phyloP scores from a whole-genome alignment of 2,329 filamentous ascomycete species.

The Juglanconis juglandina region DNA sequence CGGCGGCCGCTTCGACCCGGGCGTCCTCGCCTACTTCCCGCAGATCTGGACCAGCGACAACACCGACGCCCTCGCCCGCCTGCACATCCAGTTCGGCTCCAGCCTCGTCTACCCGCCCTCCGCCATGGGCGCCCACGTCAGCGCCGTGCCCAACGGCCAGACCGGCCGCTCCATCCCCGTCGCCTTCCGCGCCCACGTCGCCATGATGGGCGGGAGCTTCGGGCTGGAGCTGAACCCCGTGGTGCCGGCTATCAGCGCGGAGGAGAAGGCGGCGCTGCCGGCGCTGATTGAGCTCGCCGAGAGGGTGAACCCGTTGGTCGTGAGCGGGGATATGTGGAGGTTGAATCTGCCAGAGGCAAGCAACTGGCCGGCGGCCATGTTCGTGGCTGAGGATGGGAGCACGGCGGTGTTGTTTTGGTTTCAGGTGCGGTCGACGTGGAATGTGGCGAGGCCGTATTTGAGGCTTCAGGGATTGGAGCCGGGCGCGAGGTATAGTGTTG shows the following conservation, averaged over 20 bases:
- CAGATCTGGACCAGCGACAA: constrained; percentile 66
- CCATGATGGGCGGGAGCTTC: constrained; percentile 67
- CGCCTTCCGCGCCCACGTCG: constrained; percentile 60
- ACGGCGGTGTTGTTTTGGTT: constrained; percentile 58
- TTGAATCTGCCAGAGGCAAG: constrained; percentile 55
- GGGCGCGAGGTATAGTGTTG: constrained; percentile 48
- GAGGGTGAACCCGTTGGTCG: constrained; percentile 56
- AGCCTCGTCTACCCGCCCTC: constrained; percentile 60
- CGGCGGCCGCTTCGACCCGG: constrained; percentile 62
- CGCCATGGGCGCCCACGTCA: constrained; percentile 64
- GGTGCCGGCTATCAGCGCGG: constrained; percentile 40
- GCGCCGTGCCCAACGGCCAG: constrained; percentile 56
- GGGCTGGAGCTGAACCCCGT: constrained; percentile 60
- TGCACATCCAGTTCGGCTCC: constrained; percentile 62
- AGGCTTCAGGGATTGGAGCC: constrained; percentile 56
- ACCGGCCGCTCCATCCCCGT: constrained; percentile 55
- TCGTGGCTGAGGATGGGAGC: constrained; percentile 49
- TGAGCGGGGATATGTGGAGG: constrained; percentile 58
- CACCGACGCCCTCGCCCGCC: constrained; percentile 59
- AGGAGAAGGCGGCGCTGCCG: constrained; percentile 53
- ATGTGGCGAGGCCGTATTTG: constrained; percentile 51
- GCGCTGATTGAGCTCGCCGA: constrained; percentile 52
- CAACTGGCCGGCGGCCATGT: constrained; percentile 61
- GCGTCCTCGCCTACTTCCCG: constrained; percentile 61
- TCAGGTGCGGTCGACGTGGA: constrained; percentile 50